phyloP scores from a whole-genome alignment of 768 basidiomycete genomes.

The Rhodotorula babjevae region DNA sequence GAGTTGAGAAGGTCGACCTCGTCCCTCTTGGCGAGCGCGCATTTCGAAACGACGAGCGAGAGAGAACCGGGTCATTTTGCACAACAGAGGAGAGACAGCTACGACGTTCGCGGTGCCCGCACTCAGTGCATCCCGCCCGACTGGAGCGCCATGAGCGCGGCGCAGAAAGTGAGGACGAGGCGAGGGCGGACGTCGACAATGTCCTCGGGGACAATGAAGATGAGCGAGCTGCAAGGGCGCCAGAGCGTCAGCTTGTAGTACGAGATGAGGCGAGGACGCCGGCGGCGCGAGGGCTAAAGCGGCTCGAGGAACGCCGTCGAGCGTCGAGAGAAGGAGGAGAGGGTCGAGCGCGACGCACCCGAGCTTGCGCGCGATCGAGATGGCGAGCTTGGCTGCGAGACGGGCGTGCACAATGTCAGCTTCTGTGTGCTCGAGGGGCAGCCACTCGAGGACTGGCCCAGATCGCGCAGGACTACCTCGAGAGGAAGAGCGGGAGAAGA shows the following conservation, averaged over 20 bases:
- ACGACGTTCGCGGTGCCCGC: not conserved
- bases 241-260: not conserved
- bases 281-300: not conserved
- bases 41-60: not conserved
- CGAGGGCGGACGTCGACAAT: conserved; percentile 90
- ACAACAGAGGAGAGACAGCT: not conserved
- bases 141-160: conserved; percentile 56
- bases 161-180: conserved; percentile 90
- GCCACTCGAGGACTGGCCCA: too few species aligned
- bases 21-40: not conserved
- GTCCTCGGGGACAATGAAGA: conserved; percentile 94
- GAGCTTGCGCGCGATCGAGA: conserved; percentile 98
- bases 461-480: too few species aligned
- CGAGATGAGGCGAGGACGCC: not conserved
- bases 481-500: not conserved
- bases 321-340: not conserved
- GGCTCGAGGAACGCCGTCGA: not conserved
- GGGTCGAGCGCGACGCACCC: conserved; percentile 15
- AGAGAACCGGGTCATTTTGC: not conserved
- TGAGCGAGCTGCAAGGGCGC: conserved; percentile 58
- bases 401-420: not conserved
- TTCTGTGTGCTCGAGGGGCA: too few species aligned
- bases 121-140: not conserved
- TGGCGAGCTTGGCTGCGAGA: conserved; percentile 82
- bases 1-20: not conserved